A percentile compares a stretch with the other conserved stretches of the same genome.
Conservation (phyloP, 116 monocot species). For the Zostera marina region DNA sequence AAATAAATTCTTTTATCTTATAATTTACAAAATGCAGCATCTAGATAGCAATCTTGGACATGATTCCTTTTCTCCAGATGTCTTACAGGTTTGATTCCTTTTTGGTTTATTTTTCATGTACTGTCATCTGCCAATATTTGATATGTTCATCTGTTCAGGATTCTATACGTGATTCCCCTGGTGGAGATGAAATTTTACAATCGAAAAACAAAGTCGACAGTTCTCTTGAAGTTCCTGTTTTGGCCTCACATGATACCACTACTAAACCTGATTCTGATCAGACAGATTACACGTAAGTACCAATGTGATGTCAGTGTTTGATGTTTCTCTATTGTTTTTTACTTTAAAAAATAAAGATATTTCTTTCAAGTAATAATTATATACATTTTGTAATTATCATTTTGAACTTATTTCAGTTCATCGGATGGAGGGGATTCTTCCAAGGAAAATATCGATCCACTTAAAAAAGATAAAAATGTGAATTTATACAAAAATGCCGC, state of each 20-base stretch:
- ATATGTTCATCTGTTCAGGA: slow-evolving; percentile 10
- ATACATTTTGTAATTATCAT: neutral
- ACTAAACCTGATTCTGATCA: slow-evolving; percentile 12
- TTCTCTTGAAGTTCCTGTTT: neutral
- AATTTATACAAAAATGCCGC: slow-evolving; percentile 22
- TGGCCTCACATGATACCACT: slow-evolving; percentile 6
- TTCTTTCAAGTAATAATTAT: neutral
- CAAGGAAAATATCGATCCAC: slow-evolving; percentile 64
- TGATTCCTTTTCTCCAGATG: neutral
- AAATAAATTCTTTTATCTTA: neutral
- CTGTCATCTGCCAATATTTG: neutral
- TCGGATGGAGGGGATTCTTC: slow-evolving; percentile 54
- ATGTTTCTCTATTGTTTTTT: neutral
- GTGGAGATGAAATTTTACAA: slow-evolving; percentile 12
- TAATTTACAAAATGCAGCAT: neutral
- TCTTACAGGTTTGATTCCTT: neutral
- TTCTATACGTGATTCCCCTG: slow-evolving; percentile 5
- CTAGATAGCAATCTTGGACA: neutral
- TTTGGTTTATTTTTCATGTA: neutral
- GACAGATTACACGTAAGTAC: slow-evolving; percentile 22
- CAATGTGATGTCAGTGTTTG: no score
- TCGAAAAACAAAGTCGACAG: slow-evolving; percentile 6
- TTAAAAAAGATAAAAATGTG: slow-evolving; percentile 8
- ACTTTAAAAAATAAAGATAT: neutral
- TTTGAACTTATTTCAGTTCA: slow-evolving; percentile 33